Percentiles rank a stretch among this genome's conserved stretches.
These are phyloP conservation scores for Leccinum olivaceopallidum DNA, from an alignment of 768 basidiomycete species.

Conservation along the genomic window DNA sequence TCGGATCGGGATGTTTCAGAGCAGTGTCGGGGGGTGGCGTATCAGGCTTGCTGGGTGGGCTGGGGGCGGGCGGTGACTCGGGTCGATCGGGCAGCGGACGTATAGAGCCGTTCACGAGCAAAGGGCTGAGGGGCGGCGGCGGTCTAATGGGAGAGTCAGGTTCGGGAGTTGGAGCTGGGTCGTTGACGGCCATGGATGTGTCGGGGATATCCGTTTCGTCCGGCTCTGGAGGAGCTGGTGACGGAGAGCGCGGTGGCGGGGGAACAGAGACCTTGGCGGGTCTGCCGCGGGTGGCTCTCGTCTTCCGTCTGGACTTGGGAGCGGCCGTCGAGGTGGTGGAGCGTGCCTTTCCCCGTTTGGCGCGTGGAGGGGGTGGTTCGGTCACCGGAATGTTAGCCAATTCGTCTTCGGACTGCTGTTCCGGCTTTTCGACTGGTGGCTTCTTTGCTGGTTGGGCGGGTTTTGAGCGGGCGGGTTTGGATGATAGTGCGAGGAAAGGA, in stretches of 20 bases:
- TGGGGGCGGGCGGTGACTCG: background rate
- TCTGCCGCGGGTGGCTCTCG: conserved; percentile 22
- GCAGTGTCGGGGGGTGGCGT: background rate
- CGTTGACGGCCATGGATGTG: conserved; percentile 1
- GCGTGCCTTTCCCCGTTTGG: conserved; percentile 22
- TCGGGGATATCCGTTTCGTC: background rate
- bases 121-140: background rate
- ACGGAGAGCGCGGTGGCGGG: conserved; percentile 13
- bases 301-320: conserved; percentile 28
- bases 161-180: background rate
- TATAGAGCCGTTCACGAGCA: background rate
- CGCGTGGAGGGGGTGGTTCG: conserved; percentile 14
- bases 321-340: conserved; percentile 22
- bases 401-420: conserved; percentile 29
- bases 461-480: conserved; percentile 37
- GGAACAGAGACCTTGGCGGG: conserved; percentile 20
- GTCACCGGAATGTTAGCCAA: conserved; percentile 10
- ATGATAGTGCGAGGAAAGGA: conserved; percentile 40
- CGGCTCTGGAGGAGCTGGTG: conserved; percentile 8
- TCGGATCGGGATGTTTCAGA: conserved; percentile 6
- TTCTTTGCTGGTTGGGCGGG: conserved; percentile 32
- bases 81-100: conserved; percentile 1
- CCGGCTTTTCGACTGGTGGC: conserved; percentile 2
- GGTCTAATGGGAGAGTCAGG: background rate
- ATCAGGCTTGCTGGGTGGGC: background rate